Conservation (phyloP, 2,329 filamentous ascomycete genomes). For the Sclerotinia borealis region DNA sequence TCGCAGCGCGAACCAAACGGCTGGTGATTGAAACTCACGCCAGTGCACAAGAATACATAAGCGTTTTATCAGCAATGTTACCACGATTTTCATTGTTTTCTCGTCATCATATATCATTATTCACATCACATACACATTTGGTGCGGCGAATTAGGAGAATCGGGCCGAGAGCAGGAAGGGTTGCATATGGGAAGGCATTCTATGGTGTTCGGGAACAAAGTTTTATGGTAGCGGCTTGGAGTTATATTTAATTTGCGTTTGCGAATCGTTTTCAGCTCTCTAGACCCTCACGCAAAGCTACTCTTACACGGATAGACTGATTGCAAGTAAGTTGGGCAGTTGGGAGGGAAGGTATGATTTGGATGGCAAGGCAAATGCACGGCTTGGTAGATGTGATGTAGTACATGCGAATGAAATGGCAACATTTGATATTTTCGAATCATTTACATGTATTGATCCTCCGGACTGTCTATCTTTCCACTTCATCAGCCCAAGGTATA, state of each 20-base stretch:
- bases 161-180: conserved; percentile 2
- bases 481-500: conserved; percentile 59
- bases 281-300: not conserved
- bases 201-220: conserved; percentile 8
- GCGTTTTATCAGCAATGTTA: not conserved
- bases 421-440: not conserved
- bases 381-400: not conserved
- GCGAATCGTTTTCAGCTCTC: not conserved
- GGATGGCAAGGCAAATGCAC: not conserved
- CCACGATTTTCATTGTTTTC: conserved; percentile 10
- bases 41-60: not conserved
- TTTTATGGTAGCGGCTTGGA: not conserved
- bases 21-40: conserved; percentile 15
- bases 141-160: conserved; percentile 13
- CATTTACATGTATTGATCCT: not conserved
- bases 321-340: not conserved
- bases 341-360: not conserved
- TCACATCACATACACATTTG: conserved; percentile 8
- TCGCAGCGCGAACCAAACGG: conserved; percentile 20
- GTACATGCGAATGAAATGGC: not conserved
- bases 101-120: conserved; percentile 5
- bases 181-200: conserved; percentile 10
- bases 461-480: conserved; percentile 23
- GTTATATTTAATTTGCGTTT: not conserved
- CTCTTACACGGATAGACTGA: conserved; percentile 1